phyloP scores from a whole-genome alignment of 331 rosid species.

The Ulmus americana region DNA sequence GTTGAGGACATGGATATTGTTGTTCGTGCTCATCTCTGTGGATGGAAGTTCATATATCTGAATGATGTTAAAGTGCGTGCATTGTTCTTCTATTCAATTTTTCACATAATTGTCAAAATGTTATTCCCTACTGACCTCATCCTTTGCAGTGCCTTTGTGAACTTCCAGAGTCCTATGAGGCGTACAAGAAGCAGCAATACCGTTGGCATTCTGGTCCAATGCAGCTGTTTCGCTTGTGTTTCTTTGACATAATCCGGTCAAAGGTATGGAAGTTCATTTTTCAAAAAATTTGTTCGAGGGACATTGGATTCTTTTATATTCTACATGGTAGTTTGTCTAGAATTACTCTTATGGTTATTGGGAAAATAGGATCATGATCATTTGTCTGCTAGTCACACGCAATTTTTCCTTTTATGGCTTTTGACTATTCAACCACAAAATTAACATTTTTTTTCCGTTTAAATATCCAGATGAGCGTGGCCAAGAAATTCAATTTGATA shows the following conservation, averaged over 20 bases:
- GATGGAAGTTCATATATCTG: slow-evolving; percentile 95
- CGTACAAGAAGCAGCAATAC: slow-evolving; percentile 94
- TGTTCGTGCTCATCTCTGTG: slow-evolving; percentile 96
- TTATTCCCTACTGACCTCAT: slow-evolving; percentile 25
- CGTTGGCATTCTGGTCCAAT: slow-evolving; percentile 99
- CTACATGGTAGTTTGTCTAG: not conserved
- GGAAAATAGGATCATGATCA: slow-evolving; percentile 4
- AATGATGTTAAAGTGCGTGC: slow-evolving; percentile 76
- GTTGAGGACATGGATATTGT: slow-evolving; percentile 99
- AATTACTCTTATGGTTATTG: not conserved
- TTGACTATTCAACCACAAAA: not conserved
- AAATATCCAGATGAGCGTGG: slow-evolving; percentile 64
- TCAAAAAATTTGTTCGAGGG: not conserved
- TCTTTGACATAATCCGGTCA: slow-evolving; percentile 73
- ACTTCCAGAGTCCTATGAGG: slow-evolving; percentile 96
- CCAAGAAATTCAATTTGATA: slow-evolving; percentile 74
- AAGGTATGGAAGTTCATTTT: slow-evolving; percentile 47
- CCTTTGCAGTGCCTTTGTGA: slow-evolving; percentile 90
- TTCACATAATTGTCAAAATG: slow-evolving; percentile 10
- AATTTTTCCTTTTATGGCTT: not conserved
- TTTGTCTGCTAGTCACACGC: not conserved
- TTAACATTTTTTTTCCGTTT: slow-evolving; percentile 7
- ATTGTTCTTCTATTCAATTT: slow-evolving; percentile 12
- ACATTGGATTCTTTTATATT: not conserved
- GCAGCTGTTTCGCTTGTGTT: slow-evolving; percentile 90